Evolutionary conservation across 1,139 yeast genomes (phyloP).

Genomic region (Zygoascus hellenicus): DNA sequence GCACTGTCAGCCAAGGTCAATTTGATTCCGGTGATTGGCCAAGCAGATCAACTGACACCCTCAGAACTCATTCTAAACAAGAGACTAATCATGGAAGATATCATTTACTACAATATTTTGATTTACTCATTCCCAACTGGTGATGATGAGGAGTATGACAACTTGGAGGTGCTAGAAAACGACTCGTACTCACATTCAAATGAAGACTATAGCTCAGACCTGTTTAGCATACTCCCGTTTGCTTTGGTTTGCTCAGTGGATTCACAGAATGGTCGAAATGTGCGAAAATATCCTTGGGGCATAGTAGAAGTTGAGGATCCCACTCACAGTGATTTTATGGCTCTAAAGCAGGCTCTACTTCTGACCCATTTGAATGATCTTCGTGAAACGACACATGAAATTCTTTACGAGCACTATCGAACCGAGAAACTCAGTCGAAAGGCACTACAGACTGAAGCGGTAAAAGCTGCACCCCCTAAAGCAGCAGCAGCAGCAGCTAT

Average conservation of each 20-base stretch:
- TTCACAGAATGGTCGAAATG: constrained; percentile 53
- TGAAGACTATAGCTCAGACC: neutral
- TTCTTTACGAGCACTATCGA: constrained; percentile 84
- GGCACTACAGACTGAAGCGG: constrained; percentile 15
- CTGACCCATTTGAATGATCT: constrained; percentile 85
- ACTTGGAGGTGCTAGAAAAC: neutral
- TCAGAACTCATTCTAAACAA: constrained; percentile 65
- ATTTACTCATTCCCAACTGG: constrained; percentile 74
- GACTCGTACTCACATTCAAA: neutral
- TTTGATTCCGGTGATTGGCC: constrained; percentile 76
- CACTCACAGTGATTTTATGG: constrained; percentile 68
- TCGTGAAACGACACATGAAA: constrained; percentile 87
- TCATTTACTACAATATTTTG: constrained; percentile 72
- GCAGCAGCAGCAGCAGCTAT: neutral
- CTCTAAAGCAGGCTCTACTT: constrained; percentile 69
- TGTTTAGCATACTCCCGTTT: constrained; percentile 56
- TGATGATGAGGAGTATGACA: constrained; percentile 52
- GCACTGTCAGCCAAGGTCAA: constrained; percentile 73
- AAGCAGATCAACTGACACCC: constrained; percentile 78
- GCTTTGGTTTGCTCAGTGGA: constrained; percentile 76
- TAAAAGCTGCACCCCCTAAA: neutral
- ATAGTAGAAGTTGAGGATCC: constrained; percentile 79
- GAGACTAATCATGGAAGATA: constrained; percentile 61
- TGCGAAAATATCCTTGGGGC: constrained; percentile 93
- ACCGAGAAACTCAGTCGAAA: constrained; percentile 64